Base-by-base conservation (phyloP, 257 asterid species). In the Jacaranda mimosifolia region DNA sequence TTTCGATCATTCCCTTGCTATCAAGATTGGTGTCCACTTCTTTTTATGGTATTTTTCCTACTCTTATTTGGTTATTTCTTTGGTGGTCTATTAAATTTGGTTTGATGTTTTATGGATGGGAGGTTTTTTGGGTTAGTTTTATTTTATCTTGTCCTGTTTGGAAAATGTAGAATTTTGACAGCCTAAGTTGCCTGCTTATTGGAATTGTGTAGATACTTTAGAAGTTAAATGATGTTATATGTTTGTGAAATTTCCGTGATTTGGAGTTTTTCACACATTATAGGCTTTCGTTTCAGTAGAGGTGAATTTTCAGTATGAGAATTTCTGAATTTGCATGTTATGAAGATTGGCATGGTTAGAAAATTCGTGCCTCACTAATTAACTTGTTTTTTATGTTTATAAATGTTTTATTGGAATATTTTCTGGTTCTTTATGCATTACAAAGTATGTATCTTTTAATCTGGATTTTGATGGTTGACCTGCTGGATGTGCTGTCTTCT, bases 1-100 rank as follows among this genome's bases (percentile, higher is more conserved):
- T 63, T 93, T 84, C 77, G 97, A 93, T 87, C 99, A 95, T 85
- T 91, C 99, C 9, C 96, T 95, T 77, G 89, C 97, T 43, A 85
- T 93, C 78, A 95, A 95, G 66, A 63, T 89, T 78, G 98, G 98
- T 12, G 98, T 95, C 39, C 97, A 93, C 84, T 91, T 91, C 88
- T 90, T 89, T 52, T 78, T 93, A 68, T 95, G 99, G 99, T 95
- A 91, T n/a, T 36, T 46, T 59, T 63, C 32, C 65, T 73, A 53
- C 43, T 65, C 77, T 42, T 72, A n/a, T 58, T 45, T 32, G 6
- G 4, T 62, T 74, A 42, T 21, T 26, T 21, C 3, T 11, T 71
- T 18, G 36, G 19, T 12, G 49, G 17, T 80, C 73, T 49, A 12
- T 26, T 32, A 0, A 40, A 53, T 52, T 48, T 9, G 11, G 8